A percentile compares a stretch with the other conserved stretches of the same genome.
These are phyloP conservation scores for Melastoma candidum DNA, from an alignment of 441 rosid genomes.

Conservation along the genomic window DNA sequence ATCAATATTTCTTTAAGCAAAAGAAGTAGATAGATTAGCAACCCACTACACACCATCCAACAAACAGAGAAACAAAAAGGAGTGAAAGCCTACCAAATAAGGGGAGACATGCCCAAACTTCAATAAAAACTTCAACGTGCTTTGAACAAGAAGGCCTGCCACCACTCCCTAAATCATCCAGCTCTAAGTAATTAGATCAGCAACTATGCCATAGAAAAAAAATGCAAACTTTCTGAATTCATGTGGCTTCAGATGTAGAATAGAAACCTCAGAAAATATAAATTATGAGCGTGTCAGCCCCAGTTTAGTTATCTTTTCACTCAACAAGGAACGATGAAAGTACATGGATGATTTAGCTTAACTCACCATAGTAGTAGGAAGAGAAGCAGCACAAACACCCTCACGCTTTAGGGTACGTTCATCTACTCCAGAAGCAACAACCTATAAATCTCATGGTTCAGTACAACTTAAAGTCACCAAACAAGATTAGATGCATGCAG, in stretches of 20 bases:
- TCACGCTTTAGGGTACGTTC: conserved; percentile 91
- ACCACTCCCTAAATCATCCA: conserved; percentile 75
- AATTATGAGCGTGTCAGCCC: too few species aligned
- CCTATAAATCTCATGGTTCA: conserved; percentile 27
- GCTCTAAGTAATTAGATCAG: conserved; percentile 1
- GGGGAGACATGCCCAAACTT: conserved; percentile 86
- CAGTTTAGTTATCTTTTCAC: too few species aligned
- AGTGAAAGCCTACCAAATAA: conserved; percentile 50
- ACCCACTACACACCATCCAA: background rate
- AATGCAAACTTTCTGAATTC: background rate
- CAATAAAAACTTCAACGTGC: conserved; percentile 75
- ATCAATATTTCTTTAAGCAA: conserved; percentile 7
- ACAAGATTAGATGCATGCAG: too few species aligned
- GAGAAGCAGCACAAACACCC: conserved; percentile 96
- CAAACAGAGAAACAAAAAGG: conserved; percentile 2
- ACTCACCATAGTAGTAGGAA: conserved; percentile 84
- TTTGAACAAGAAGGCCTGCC: conserved; percentile 94
- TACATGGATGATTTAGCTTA: background rate
- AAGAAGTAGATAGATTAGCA: background rate
- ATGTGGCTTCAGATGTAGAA: background rate
- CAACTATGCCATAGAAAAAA: conserved; percentile 8
- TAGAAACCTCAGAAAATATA: too few species aligned
- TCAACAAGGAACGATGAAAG: too few species aligned
- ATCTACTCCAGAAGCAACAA: conserved; percentile 94
- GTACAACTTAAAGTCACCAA: too few species aligned